Evolutionary conservation across 2,329 filamentous ascomycete species (phyloP).

Genomic region (Neobulgaria alba): DNA sequence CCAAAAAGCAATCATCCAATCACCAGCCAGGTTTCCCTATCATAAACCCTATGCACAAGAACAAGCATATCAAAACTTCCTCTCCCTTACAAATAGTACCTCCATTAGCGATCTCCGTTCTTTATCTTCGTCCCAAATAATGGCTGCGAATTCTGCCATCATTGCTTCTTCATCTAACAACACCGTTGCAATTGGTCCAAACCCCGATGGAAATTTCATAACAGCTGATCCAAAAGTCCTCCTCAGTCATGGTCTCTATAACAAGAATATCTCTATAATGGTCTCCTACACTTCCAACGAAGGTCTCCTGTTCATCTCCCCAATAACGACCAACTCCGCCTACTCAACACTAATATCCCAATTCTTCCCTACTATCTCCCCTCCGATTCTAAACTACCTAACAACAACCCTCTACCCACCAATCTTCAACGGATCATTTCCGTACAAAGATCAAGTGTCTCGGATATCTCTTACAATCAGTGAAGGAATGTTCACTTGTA

Average conservation of each 20-base stretch:
- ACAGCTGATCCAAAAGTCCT: conserved; percentile 1
- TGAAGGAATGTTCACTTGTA: conserved; percentile 36
- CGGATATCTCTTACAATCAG: conserved; percentile 30
- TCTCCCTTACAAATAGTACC: too few relatives aligned
- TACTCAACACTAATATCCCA: too few relatives aligned
- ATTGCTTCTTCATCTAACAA: too few relatives aligned
- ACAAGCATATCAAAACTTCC: conserved; percentile 19
- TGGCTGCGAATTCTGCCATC: too few relatives aligned
- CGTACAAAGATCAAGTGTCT: conserved; percentile 36
- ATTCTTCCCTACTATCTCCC: not conserved
- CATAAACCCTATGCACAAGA: conserved; percentile 11
- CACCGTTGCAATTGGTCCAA: conserved; percentile 1
- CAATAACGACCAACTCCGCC: too few relatives aligned
- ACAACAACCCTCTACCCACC: conserved; percentile 37
- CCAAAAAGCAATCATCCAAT: conserved; percentile 30
- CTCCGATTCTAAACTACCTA: not conserved
- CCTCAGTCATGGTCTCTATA: not conserved
- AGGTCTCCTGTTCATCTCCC: not conserved
- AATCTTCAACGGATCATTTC: conserved; percentile 33
- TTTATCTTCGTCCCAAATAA: too few relatives aligned
- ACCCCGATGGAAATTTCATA: not conserved
- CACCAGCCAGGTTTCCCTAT: conserved; percentile 16
- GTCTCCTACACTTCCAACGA: conserved; percentile 1
- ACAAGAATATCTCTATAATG: not conserved
- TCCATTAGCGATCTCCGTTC: too few relatives aligned